Base-by-base conservation (phyloP, 805 yeast genomes). In the Wickerhamomyces hampshirensis region DNA sequence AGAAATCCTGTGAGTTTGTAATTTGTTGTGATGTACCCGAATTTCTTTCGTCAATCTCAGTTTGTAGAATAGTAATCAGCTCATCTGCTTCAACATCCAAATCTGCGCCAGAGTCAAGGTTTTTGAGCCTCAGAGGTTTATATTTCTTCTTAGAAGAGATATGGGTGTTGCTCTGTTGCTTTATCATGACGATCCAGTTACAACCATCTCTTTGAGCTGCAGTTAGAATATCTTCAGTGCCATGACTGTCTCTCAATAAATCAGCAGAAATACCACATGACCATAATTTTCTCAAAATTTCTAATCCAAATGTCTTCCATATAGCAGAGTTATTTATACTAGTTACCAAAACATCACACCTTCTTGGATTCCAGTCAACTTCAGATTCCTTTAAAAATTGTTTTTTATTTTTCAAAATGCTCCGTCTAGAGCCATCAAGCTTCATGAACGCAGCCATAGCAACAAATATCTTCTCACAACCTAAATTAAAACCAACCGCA, bases 401-500 rank as follows among this genome's bases (percentile, higher is more conserved):
- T 39, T 56, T 65, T 38, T 68, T 67, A 38, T 51, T 44, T 58
- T 52, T 55, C n/a, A 50, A 50, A 6, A 43, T 17, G 11, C 37
- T 35, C 34, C 41, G 44, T 23, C 53, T 55, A 19, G 52, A 47
- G 6, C 57, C 49, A 31, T 57, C 53, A 31, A 66, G 41, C 46
- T 60, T 69, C 50, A 71, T 69, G 44, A 66, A 69, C 17, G 63
- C 59, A 42, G 68, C 68, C 63, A 77, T 74, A 5, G 73, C 60
- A 18, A 66, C 66, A 44, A 76, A 72, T 0, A 81, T 61, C 29
- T 73, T 71, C 48, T 81, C 87, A 71, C 86, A 77, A 0, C 93
- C 85, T 38, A 93, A 59, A 43, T 86, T 81, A 53, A 93, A 82
- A 0, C 98, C 98, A 29, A 89, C 97, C 1, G 88, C 95, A 35